Conservation (phyloP, 2,329 filamentous ascomycete species). For the Zasmidium cellare region DNA sequence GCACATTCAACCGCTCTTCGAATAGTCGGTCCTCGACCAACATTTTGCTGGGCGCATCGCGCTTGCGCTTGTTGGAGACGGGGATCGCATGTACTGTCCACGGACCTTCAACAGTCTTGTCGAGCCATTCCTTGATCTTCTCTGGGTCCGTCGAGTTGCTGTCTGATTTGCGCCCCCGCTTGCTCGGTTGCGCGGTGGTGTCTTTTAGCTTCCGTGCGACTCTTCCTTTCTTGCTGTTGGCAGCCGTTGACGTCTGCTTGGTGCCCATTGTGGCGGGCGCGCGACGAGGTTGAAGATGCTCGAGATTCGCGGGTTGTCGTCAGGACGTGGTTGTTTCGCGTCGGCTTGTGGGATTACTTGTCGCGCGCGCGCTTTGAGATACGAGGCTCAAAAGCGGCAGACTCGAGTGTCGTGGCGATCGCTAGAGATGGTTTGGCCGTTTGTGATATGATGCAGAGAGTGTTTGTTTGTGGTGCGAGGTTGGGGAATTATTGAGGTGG, state of each 20-base stretch:
- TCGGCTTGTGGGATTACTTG: no score
- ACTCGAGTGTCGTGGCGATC: neutral
- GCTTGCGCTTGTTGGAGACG: conserved; percentile 27
- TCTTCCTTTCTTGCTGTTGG: neutral
- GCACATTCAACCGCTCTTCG: conserved; percentile 25
- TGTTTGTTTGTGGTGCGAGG: no score
- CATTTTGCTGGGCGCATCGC: conserved; percentile 11
- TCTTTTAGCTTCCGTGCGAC: conserved; percentile 3
- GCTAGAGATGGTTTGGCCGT: no score
- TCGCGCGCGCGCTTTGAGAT: neutral
- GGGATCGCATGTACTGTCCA: conserved; percentile 16
- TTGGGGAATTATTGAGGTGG: no score
- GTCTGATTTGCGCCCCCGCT: conserved; percentile 19
- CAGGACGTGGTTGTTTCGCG: neutral
- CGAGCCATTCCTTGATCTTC: conserved; percentile 18
- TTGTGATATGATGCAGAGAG: no score
- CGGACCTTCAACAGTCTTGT: conserved; percentile 17
- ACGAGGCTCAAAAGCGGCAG: neutral
- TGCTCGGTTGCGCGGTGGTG: conserved; percentile 2
- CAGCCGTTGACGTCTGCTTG: conserved; percentile 11
- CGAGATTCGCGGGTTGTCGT: no score
- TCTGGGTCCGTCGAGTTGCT: conserved; percentile 10
- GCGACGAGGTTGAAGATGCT: neutral
- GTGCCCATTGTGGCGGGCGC: conserved; percentile 7
- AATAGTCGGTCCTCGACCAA: conserved; percentile 26